phyloP scores from a whole-genome alignment of 2,329 filamentous ascomycete species.

The Ophiostoma piceae region DNA sequence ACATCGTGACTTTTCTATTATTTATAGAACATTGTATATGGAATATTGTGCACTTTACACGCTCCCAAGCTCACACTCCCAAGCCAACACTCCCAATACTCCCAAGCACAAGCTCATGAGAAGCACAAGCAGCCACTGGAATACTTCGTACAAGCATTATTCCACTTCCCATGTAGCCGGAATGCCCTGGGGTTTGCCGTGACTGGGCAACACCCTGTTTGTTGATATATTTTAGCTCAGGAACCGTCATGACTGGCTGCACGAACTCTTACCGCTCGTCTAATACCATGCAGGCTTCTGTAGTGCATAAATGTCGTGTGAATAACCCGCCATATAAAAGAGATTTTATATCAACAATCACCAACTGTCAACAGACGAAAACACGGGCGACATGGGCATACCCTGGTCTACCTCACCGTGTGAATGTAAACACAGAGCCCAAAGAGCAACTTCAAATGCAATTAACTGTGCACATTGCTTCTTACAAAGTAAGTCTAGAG shows the following conservation, averaged over 20 bases:
- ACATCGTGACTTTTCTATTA: neutral
- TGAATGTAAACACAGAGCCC: neutral
- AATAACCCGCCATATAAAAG: neutral
- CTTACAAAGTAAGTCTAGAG: neutral
- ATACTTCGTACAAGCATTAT: neutral
- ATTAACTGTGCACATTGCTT: neutral
- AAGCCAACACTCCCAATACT: no score
- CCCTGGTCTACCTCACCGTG: neutral
- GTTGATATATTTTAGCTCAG: neutral
- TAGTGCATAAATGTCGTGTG: neutral
- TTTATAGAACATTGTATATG: neutral
- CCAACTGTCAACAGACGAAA: neutral
- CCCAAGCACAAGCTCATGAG: no score
- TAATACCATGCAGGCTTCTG: neutral
- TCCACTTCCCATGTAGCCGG: neutral
- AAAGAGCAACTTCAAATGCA: neutral
- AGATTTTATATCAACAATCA: neutral
- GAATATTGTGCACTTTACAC: neutral
- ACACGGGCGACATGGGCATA: neutral
- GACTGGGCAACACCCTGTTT: slow-evolving; percentile 1
- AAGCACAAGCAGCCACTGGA: neutral
- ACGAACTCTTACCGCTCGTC: neutral
- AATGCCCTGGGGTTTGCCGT: neutral
- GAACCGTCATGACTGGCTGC: neutral
- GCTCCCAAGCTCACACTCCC: no score